Conservation (phyloP, 805 yeast species). For the Sugiyamaella floridensis region DNA sequence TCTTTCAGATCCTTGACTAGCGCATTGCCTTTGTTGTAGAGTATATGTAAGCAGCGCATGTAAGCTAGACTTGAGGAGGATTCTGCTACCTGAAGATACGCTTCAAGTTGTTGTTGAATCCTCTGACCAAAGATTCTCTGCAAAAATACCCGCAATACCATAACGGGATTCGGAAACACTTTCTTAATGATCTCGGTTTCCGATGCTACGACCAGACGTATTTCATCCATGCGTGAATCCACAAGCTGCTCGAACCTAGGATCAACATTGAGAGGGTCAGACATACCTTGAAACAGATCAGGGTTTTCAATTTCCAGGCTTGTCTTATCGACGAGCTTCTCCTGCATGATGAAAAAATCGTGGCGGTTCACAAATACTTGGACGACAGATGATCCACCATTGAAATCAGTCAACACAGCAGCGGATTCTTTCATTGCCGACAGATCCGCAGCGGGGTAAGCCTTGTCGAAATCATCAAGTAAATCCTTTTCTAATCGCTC, state of each 20-base stretch:
- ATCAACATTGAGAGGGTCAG: conserved; percentile 50
- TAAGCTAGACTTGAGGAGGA: conserved; percentile 57
- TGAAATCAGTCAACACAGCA: conserved; percentile 65
- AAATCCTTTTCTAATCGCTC: conserved; percentile 68
- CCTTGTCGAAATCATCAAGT: conserved; percentile 61
- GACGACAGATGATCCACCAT: conserved; percentile 77
- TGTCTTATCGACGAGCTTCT: conserved; percentile 31
- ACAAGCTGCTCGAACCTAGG: conserved; percentile 47
- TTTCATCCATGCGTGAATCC: conserved; percentile 46
- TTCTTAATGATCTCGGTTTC: conserved; percentile 68
- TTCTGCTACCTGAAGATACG: conserved; percentile 55
- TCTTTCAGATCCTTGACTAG: conserved; percentile 61
- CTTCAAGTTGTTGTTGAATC: conserved; percentile 39
- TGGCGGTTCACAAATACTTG: conserved; percentile 77
- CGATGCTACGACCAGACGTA: conserved; percentile 52
- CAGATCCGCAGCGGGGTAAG: conserved; percentile 63
- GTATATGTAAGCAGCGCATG: conserved; percentile 63
- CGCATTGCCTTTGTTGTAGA: conserved; percentile 52
- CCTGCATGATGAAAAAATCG: conserved; percentile 53
- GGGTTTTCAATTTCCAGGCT: conserved; percentile 27
- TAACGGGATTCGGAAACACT: conserved; percentile 62
- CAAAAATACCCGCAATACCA: conserved; percentile 62
- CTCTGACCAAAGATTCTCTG: conserved; percentile 74
- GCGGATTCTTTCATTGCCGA: conserved; percentile 69
- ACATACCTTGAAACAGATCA: conserved; percentile 47